Evolutionary conservation across 2,329 filamentous ascomycete genomes (phyloP).

Genomic region (Davidsoniella neocaledoniae): DNA sequence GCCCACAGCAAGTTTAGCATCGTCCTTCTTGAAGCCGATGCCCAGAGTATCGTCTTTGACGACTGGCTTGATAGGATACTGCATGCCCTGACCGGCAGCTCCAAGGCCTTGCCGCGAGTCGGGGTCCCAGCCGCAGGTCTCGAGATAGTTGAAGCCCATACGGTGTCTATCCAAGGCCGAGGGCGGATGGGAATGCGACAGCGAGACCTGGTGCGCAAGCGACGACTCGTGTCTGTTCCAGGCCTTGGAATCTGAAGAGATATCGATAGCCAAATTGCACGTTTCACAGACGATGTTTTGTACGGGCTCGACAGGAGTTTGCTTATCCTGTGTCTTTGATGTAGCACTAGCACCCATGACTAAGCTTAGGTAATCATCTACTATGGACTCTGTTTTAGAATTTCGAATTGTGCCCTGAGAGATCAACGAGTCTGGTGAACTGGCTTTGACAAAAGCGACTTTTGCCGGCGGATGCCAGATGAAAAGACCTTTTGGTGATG

Average conservation of each 20-base stretch:
- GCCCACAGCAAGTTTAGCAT: conserved; percentile 16
- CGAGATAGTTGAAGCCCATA: conserved; percentile 51
- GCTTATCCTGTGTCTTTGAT: neutral
- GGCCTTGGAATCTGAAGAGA: conserved; percentile 14
- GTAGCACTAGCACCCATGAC: conserved; percentile 31
- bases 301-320: neutral
- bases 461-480: conserved; percentile 35
- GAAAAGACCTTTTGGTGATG: conserved; percentile 38
- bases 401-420: neutral
- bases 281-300: conserved; percentile 18
- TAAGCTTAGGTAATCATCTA: conserved; percentile 39
- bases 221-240: conserved; percentile 36
- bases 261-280: conserved; percentile 22
- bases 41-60: conserved; percentile 62
- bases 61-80: conserved; percentile 55
- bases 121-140: conserved; percentile 57
- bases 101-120: conserved; percentile 59
- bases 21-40: conserved; percentile 38
- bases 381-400: neutral
- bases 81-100: conserved; percentile 50
- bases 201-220: conserved; percentile 53
- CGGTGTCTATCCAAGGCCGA: conserved; percentile 53
- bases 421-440: conserved; percentile 19
- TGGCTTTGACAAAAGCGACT: conserved; percentile 41
- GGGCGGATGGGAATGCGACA: conserved; percentile 53